Evolutionary conservation across 2,329 filamentous ascomycete species (phyloP), one percentile per base, ranked within the genome.

Genomic region (Diaporthe sp.): DNA sequence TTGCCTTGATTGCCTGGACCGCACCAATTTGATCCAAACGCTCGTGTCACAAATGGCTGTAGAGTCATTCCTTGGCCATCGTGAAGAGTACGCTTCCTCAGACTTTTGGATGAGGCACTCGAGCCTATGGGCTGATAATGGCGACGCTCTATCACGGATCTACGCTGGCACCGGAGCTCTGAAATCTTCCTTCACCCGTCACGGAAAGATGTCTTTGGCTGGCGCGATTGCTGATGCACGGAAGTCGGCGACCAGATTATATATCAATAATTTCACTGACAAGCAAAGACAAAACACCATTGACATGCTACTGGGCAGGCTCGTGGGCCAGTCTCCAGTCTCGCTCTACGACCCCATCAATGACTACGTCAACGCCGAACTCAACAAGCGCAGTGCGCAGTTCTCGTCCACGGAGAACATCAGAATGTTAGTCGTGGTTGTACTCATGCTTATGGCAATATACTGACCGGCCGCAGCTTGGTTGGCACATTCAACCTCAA

Each of bases 191-290:
- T 98, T 98, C 79, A 99, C 97, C 2, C 90, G 97, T 73, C 92
- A 94, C 80, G 97, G 97, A 45, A 98, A 98, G 84, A 98, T 98
- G 95, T 98, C 96, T 15, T 84, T 98, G 33, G 95, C 96, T 1
- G 97, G 97, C 38, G 95, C 96, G 15, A 91, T 99, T 78, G 96
- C 97, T n/a, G 97, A 99, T 85, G 94, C 95, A 58, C 91, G 96
- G 72, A 99, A 99, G 84, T 98, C 95, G 77, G 96, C 96, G 0
- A 97, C 97, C 70, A 90, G 97, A 75, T 90, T 98, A 77, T 98
- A 98, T 81, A 96, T 98, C 85, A 99, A 99, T 85, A 98, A 98
- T 81, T 98, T 99, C 82, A 91, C 95, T 12, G 97, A 99, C 82
- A 97, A 97, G 77, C 94, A 93, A 30, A 90, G 95, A 61, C 97